Conservation (phyloP, 306 rosid genomes). For the Rubus idaeus region DNA sequence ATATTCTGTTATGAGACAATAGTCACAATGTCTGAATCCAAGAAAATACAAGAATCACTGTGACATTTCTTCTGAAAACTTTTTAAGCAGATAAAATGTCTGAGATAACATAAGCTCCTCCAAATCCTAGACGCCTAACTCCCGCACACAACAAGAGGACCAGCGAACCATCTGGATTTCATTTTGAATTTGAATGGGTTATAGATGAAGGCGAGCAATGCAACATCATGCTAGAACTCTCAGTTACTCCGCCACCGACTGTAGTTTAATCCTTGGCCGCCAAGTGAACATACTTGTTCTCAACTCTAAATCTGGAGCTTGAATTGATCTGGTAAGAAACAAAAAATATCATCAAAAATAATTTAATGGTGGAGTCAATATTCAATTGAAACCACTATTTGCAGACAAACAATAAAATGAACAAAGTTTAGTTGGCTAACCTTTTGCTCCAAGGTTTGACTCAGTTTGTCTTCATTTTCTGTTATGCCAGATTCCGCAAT, state of each 20-base stretch:
- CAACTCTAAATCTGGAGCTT: conserved; percentile 70
- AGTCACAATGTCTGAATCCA: background rate
- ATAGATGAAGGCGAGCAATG: conserved; percentile 20
- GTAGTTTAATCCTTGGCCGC: conserved; percentile 48
- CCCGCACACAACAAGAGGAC: conserved; percentile 9
- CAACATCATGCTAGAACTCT: conserved; percentile 13
- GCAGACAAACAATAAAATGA: background rate
- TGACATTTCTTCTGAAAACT: conserved; percentile 10
- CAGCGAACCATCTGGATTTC: background rate
- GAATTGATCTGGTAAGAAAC: conserved; percentile 63
- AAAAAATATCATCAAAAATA: conserved; percentile 8
- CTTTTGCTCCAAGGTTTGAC: conserved; percentile 56
- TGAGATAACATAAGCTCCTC: conserved; percentile 2
- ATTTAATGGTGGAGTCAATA: background rate
- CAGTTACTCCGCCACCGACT: background rate
- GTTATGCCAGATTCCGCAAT: conserved; percentile 61
- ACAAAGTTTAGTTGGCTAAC: conserved; percentile 34
- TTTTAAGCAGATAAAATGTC: background rate
- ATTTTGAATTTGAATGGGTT: conserved; percentile 3
- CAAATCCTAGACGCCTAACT: background rate
- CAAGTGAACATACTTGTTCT: conserved; percentile 66
- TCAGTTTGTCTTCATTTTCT: conserved; percentile 55
- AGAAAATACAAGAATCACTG: conserved; percentile 11
- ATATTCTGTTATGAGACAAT: background rate
- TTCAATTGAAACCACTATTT: background rate